Base-by-base conservation (phyloP, 768 basidiomycete genomes). In the Flagelloscypha sp. region DNA sequence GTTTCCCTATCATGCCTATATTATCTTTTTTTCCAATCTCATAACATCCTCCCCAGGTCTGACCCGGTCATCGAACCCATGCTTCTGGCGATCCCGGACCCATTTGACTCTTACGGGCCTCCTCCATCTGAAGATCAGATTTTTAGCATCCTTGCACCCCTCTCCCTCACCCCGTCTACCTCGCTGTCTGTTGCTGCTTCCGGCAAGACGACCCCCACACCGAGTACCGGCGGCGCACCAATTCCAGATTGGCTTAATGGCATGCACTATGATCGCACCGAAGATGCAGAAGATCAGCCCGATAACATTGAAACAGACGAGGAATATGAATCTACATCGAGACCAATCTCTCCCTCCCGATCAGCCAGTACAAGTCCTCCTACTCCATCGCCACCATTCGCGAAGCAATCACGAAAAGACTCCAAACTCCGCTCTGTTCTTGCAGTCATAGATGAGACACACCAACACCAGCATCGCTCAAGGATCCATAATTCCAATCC, bases 41-140 rank as follows among this genome's bases (percentile, higher is more conserved):
- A 36, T 37, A 33, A 27, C 32, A 29, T 37, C 43, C 30, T 30
- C 33, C 32, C 23, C 49, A 83, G 82, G 34, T 86, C 85, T 41
- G 92, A 97, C 57, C 85, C 88, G 19, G 69, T 87, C 27, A 76
- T 97, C 37, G 90, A 97, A 53, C 84, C 84, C 2, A 84, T 97
- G 77, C 65, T 97, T 2, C 81, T 88, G 56, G 74, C 83, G 6
- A 72, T 93, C 30, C 90, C 90, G 13, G 92, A 95, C 54, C 87
- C 92, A 21, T 94, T 94, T 44, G 90, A 94, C 45, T 74, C 87
- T 0, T 94, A 94, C 49, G 88, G 87, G 4, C 84, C 85, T 15
- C 81, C 84, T 3, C 85, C 83, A 47, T 68, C 84, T 27, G 86
- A 92, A 55, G 83, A 90, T 48, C 82, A 89, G 52, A 92, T 95